Conservation (phyloP, 2,329 filamentous ascomycete genomes). For the Fusarium annulatum region DNA sequence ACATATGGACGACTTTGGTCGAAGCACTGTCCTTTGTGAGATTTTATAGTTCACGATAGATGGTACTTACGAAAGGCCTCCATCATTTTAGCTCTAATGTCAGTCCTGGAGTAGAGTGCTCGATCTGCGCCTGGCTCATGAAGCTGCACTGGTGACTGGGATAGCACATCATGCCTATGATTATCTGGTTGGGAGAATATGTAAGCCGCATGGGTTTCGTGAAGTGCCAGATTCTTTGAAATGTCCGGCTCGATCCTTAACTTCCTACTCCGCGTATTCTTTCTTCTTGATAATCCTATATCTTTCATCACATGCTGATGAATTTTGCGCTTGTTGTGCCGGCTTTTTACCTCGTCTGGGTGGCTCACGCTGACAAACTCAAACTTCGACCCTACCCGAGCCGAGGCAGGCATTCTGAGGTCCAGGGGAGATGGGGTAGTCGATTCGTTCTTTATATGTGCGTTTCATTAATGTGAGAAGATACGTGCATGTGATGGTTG, state of each 20-base stretch:
- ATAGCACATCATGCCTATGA: neutral
- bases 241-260: accelerated
- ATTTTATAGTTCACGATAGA: neutral
- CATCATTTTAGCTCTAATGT: neutral
- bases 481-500: neutral
- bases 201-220: no score
- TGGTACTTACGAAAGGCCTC: neutral
- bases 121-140: neutral
- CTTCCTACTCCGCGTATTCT: neutral
- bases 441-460: no score
- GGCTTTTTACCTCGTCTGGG: conserved; percentile 1
- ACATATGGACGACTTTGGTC: conserved; percentile 4
- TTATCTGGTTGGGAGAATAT: neutral
- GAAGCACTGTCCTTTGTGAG: neutral
- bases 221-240: neutral
- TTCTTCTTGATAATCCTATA: neutral
- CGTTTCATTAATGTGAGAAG: no score
- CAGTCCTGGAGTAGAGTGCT: neutral
- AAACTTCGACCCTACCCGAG: neutral
- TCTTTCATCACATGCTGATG: conserved; percentile 11
- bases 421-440: no score
- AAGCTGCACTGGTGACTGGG: neutral
- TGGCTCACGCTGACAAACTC: conserved; percentile 3
- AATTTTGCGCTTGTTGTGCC: neutral
- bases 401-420: neutral